Conservation (phyloP, 805 yeast genomes). For the Hanseniaspora meyeri region DNA sequence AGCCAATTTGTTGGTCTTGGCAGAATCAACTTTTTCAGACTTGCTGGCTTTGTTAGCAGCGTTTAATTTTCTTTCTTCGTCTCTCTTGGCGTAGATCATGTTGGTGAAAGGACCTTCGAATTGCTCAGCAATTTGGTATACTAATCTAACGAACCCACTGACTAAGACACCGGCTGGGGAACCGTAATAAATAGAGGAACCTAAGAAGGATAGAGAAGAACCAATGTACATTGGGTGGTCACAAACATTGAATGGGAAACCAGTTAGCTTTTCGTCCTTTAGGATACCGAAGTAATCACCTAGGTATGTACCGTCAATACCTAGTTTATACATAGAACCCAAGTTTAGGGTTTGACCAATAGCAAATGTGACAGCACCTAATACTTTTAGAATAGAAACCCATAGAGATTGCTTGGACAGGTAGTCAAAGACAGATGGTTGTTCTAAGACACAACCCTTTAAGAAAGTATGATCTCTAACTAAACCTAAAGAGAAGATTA, state of each 20-base stretch:
- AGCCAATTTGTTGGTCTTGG: background rate
- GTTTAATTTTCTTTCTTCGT: slow-evolving; percentile 26
- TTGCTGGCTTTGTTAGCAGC: background rate
- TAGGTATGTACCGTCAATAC: slow-evolving; percentile 89
- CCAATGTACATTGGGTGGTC: slow-evolving; percentile 98
- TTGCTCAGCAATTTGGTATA: slow-evolving; percentile 72
- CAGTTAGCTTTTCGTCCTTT: slow-evolving; percentile 78
- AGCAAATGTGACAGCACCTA: slow-evolving; percentile 46
- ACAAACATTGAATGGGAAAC: slow-evolving; percentile 83
- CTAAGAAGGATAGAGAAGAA: slow-evolving; percentile 76
- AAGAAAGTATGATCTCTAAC: slow-evolving; percentile 67
- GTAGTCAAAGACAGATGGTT: slow-evolving; percentile 42
- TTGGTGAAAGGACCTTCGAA: slow-evolving; percentile 97
- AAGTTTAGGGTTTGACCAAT: slow-evolving; percentile 72
- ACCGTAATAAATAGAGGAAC: slow-evolving; percentile 75
- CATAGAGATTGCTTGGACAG: slow-evolving; percentile 25
- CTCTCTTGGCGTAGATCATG: slow-evolving; percentile 69
- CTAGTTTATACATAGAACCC: slow-evolving; percentile 80
- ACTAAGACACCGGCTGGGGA: slow-evolving; percentile 81
- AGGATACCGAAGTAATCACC: slow-evolving; percentile 96
- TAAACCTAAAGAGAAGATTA: slow-evolving; percentile 78
- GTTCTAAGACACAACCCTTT: slow-evolving; percentile 59
- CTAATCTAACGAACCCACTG: slow-evolving; percentile 56
- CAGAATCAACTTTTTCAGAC: background rate
- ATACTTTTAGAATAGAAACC: slow-evolving; percentile 28